These are phyloP conservation scores for Cercospora zeina DNA, from an alignment of 2,329 filamentous ascomycete genomes.

Conservation along the genomic window DNA sequence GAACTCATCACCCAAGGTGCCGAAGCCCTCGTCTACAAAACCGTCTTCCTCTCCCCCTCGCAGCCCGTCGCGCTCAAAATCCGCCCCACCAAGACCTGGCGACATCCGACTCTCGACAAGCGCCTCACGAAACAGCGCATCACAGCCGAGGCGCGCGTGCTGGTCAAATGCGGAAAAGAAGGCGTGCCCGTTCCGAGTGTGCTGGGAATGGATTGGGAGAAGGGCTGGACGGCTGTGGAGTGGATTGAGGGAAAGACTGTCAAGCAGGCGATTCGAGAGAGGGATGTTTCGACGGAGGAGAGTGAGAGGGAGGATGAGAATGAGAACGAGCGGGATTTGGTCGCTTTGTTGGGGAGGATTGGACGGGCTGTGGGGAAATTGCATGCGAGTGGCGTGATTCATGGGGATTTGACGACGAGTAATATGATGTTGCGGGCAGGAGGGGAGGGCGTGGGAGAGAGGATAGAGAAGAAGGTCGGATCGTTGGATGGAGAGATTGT, in stretches of 20 bases:
- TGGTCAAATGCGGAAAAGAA: conserved; percentile 75
- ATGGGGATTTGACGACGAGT: conserved; percentile 95
- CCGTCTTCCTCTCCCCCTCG: conserved; percentile 69
- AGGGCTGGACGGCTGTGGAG: conserved; percentile 75
- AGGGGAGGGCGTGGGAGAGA: neutral
- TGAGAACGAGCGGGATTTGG: conserved; percentile 19
- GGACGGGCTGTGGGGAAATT: conserved; percentile 50
- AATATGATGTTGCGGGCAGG: conserved; percentile 77
- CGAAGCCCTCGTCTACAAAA: conserved; percentile 90
- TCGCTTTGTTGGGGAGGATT: conserved; percentile 39
- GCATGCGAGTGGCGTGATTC: conserved; percentile 82
- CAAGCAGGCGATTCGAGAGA: conserved; percentile 60
- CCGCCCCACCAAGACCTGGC: conserved; percentile 86
- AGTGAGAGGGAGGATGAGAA: too few relatives aligned
- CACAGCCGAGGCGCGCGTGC: conserved; percentile 81
- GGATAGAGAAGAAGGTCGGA: conserved; percentile 3
- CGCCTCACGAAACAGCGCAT: conserved; percentile 85
- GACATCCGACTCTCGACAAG: conserved; percentile 84
- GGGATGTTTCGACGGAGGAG: conserved; percentile 29
- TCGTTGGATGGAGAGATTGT: conserved; percentile 71
- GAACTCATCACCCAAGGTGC: conserved; percentile 86
- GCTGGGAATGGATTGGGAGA: conserved; percentile 65
- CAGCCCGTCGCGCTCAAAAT: conserved; percentile 82
- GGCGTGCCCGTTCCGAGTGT: conserved; percentile 81
- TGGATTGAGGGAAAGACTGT: conserved; percentile 76